These are phyloP conservation scores for Microbotryomycetes sp. DNA, from an alignment of 1,284 basidiomycete genomes.

Conservation along the genomic window DNA sequence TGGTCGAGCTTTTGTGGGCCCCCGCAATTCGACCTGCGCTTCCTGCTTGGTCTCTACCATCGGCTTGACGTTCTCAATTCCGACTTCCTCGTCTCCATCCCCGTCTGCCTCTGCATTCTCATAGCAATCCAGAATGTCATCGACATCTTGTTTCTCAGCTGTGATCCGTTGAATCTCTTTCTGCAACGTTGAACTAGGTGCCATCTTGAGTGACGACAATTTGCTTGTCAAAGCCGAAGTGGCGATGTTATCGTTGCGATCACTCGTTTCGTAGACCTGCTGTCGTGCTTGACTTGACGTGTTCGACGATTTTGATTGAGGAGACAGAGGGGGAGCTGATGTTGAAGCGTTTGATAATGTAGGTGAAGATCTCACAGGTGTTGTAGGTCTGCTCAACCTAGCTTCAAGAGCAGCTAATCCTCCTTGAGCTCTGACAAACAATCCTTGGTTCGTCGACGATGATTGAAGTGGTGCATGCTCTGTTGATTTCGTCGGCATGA, in stretches of 20 bases:
- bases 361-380: conserved; percentile 1
- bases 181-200: neutral
- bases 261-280: neutral
- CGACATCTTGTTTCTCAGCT: neutral
- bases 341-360: neutral
- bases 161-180: neutral
- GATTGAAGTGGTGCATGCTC: neutral
- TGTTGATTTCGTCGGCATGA: neutral
- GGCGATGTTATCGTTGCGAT: no score
- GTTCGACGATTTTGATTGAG: no score
- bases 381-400: conserved; percentile 12
- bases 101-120: neutral
- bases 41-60: no score
- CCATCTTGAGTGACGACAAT: neutral
- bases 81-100: neutral
- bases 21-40: neutral
- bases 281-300: neutral
- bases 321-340: neutral
- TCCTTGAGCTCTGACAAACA: neutral
- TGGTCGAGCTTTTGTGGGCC: neutral
- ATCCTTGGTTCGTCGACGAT: no score
- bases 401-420: conserved; percentile 22
- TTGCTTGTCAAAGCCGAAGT: neutral
- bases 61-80: no score
- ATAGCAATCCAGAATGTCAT: neutral